Percentiles rank a stretch among this genome's conserved stretches.
Evolutionary conservation across 306 rosid species (phyloP).

Genomic region (Nissolia schottii): DNA sequence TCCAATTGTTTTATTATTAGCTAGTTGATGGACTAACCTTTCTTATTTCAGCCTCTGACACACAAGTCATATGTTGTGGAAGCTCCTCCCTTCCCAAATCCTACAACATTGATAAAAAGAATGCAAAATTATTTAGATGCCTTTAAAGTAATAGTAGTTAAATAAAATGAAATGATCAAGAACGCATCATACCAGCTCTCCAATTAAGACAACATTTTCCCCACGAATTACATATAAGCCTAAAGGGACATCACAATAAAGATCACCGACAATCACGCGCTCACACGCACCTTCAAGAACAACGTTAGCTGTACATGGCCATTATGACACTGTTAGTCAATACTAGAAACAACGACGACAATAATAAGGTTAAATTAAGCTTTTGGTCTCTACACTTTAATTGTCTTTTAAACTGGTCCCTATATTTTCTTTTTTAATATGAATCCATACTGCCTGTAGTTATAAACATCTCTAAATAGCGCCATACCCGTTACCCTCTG

Average conservation of each 20-base stretch:
- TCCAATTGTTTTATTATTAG: background rate
- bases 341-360: background rate
- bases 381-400: background rate
- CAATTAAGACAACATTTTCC: slow-evolving; percentile 89
- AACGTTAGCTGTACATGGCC: slow-evolving; percentile 61
- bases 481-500: background rate
- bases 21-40: slow-evolving; percentile 42
- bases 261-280: slow-evolving; percentile 80
- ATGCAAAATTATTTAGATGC: background rate
- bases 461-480: background rate
- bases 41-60: slow-evolving; percentile 68
- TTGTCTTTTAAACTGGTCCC: background rate
- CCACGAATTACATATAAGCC: slow-evolving; percentile 89
- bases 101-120: slow-evolving; percentile 30
- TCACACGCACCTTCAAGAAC: slow-evolving; percentile 91
- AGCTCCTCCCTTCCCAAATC: slow-evolving; percentile 86
- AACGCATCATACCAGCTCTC: slow-evolving; percentile 73
- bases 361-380: background rate
- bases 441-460: background rate
- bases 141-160: background rate
- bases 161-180: background rate
- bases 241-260: slow-evolving; percentile 81
- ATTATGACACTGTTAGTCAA: slow-evolving; percentile 4
- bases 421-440: no score
- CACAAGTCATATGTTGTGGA: slow-evolving; percentile 79